These are phyloP conservation scores for Penicillium manginii DNA, from an alignment of 495 filamentous ascomycete genomes.

Conservation along the genomic window DNA sequence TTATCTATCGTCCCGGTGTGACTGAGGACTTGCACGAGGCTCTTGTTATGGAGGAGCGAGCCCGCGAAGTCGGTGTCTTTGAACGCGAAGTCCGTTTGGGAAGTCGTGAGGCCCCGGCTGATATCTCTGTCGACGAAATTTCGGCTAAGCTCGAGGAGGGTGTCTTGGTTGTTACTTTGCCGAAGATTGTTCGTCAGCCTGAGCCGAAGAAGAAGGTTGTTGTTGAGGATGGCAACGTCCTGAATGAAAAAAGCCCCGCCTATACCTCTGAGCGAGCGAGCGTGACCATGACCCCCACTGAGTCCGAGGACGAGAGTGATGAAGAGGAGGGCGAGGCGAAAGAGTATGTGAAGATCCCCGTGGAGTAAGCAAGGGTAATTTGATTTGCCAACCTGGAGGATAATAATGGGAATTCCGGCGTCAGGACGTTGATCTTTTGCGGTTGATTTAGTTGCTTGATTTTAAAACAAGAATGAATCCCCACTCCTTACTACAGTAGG, in stretches of 20 bases:
- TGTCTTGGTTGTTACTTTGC: conserved; percentile 66
- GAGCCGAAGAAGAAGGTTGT: conserved; percentile 32
- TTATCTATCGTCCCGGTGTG: conserved; percentile 67
- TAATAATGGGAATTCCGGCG: background rate
- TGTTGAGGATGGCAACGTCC: conserved; percentile 22
- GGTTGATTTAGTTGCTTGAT: conserved; percentile 4
- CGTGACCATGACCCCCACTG: conserved; percentile 24
- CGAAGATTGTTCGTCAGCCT: conserved; percentile 58
- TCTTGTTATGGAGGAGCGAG: conserved; percentile 64
- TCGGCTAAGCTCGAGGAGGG: conserved; percentile 74
- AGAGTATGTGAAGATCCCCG: conserved; percentile 39
- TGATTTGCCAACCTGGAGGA: background rate
- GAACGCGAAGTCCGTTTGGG: conserved; percentile 68
- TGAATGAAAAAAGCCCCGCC: conserved; percentile 27
- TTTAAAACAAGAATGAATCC: background rate
- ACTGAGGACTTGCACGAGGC: conserved; percentile 72
- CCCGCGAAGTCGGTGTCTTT: conserved; percentile 67
- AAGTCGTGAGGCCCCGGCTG: conserved; percentile 56
- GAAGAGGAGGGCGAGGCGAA: conserved; percentile 27
- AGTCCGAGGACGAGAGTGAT: conserved; percentile 31
- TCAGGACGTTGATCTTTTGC: conserved; percentile 2
- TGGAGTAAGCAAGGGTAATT: conserved; percentile 16
- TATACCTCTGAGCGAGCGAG: conserved; percentile 22
- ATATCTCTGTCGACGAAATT: conserved; percentile 66
- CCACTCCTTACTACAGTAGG: background rate